Conservation (phyloP, 2,329 filamentous ascomycete genomes). For the Scytalidium sp. region DNA sequence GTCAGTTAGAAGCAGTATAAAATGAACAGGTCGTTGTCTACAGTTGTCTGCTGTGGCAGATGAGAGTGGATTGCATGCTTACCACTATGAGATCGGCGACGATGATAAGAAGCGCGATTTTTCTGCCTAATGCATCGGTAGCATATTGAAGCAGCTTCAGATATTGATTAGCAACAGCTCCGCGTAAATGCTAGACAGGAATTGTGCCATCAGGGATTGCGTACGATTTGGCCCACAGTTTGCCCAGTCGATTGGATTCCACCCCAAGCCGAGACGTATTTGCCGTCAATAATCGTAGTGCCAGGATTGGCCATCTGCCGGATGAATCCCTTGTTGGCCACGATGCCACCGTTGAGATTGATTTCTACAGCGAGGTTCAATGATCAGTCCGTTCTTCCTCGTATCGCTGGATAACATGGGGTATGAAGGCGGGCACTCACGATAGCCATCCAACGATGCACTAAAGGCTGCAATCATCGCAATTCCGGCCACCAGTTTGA, state of each 20-base stretch:
- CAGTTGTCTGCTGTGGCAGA: too few species aligned
- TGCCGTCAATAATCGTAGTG: conserved; percentile 17
- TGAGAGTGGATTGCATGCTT: too few species aligned
- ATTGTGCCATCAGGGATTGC: conserved; percentile 14
- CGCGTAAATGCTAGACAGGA: background rate
- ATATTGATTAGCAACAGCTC: conserved; percentile 1
- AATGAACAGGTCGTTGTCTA: too few species aligned
- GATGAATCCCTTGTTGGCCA: conserved; percentile 18
- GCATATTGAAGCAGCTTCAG: conserved; percentile 15
- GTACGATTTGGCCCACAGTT: conserved; percentile 19
- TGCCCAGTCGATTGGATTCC: conserved; percentile 18
- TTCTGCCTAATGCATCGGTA: conserved; percentile 29
- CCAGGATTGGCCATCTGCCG: conserved; percentile 11
- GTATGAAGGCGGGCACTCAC: conserved; percentile 5
- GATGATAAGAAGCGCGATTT: conserved; percentile 28
- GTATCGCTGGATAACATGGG: background rate
- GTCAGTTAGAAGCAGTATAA: too few species aligned
- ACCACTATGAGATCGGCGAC: conserved; percentile 27
- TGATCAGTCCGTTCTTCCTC: too few species aligned
- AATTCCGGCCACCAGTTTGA: conserved; percentile 32
- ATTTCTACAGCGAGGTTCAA: conserved; percentile 14
- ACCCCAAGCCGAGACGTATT: conserved; percentile 18
- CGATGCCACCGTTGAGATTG: conserved; percentile 19
- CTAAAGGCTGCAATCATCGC: conserved; percentile 39
- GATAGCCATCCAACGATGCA: conserved; percentile 40